phyloP scores from a whole-genome alignment of 441 rosid species.

The Syzygium syzygioides region DNA sequence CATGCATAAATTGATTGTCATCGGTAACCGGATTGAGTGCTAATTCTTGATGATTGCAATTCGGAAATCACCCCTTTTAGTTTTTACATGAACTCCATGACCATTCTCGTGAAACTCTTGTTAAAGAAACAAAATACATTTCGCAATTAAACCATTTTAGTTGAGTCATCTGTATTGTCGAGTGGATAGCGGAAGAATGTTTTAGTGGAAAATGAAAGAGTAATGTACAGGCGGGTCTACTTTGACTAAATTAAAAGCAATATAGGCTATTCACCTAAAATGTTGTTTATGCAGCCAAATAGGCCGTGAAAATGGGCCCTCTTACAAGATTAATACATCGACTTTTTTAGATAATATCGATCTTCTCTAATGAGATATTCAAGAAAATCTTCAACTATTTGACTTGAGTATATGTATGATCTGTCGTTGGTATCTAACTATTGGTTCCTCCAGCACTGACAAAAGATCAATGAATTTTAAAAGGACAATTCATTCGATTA shows the following conservation, averaged over 20 bases:
- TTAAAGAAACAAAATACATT: neutral
- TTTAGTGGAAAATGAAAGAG: too few relatives aligned
- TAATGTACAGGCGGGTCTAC: fast-evolving
- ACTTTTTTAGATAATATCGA: neutral
- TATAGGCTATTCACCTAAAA: neutral
- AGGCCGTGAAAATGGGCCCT: neutral
- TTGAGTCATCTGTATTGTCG: neutral
- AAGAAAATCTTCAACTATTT: neutral
- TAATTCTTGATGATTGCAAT: too few relatives aligned
- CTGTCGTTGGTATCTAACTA: too few relatives aligned
- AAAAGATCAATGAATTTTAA: too few relatives aligned
- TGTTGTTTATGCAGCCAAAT: neutral
- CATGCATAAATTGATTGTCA: too few relatives aligned
- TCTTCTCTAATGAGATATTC: neutral
- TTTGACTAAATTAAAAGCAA: neutral
- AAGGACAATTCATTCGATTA: too few relatives aligned
- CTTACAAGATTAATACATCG: neutral
- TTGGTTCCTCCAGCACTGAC: too few relatives aligned
- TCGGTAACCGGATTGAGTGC: too few relatives aligned
- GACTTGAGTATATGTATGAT: too few relatives aligned
- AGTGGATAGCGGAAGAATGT: too few relatives aligned
- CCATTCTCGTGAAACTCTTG: neutral
- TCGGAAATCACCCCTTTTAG: too few relatives aligned
- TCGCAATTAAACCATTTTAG: fast-evolving
- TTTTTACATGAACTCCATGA: too few relatives aligned